Evolutionary conservation across 1,284 basidiomycete genomes (phyloP), one percentile per base, ranked within the genome.

Genomic region (Trametes pubescens): DNA sequence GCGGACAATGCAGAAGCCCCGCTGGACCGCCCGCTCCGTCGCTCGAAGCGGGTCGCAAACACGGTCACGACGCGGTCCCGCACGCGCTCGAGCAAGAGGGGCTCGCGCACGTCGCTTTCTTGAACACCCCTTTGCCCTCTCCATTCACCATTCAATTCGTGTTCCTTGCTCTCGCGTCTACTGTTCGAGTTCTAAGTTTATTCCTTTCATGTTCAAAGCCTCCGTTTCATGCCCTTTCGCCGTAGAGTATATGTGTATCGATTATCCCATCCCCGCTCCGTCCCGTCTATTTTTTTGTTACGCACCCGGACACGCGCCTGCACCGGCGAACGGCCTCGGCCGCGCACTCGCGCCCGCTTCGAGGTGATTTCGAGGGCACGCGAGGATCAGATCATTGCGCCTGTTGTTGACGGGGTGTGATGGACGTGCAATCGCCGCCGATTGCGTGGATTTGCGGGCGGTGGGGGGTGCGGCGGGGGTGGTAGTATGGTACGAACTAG

Each of bases 41-140:
- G 90, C 64, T 91, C 89, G 62, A 89, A 86, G 77, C 80, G 89
- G 59, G 88, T 90, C 29, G 88, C 87, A 44, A 81, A 84, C 65
- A 84, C 86, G 11, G 73, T 80, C 47, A 82, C 83, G 52, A 81
- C 82, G 18, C 79, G 83, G 56, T 77, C 80, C 51, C 82, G 75
- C 51, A 76, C 76, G 57, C 77, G 77, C 40, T 76, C 76, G 32
- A 74, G 67, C 69, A 77, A 74, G 69, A 70, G 74, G 51, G 74
- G 72, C 26, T 75, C 74, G 46, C 71, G 74, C 51, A 74, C 73
- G 67, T 74, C 76, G 57, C 73, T 76, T 58, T 77, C 77, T 51
- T 78, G 71, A 75, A 10, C 53, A 44, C 52, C 55, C 63, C 57
- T 13, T 4, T 24, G 9, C 51, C 32, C 34, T 37, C 18, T 35